Conservation (phyloP, 352 stramenopile species). For the Phytophthora rubi region DNA sequence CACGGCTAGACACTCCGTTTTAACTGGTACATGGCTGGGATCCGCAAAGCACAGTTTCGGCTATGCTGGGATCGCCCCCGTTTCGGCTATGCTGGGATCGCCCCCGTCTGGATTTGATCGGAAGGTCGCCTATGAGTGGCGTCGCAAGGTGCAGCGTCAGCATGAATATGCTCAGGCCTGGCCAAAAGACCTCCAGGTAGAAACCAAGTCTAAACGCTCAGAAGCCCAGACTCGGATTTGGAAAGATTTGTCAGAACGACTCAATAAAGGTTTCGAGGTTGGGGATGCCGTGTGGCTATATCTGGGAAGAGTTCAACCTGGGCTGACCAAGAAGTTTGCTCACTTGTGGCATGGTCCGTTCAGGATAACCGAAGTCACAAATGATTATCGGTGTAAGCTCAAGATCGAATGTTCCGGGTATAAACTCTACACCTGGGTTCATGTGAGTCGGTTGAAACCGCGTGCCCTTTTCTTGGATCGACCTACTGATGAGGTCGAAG, state of each 20-base stretch:
- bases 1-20: conserved; percentile 15
- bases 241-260: not conserved
- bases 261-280: not conserved
- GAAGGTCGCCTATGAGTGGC: conserved; percentile 7
- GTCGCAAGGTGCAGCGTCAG: conserved; percentile 7
- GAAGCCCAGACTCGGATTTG: not conserved
- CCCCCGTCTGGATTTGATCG: not conserved
- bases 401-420: not conserved
- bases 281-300: conserved; percentile 11
- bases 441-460: conserved; percentile 1
- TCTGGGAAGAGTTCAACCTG: not conserved
- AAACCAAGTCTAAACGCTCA: not conserved
- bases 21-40: conserved; percentile 32
- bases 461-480: not conserved
- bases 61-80: not conserved
- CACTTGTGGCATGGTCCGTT: conserved; percentile 16
- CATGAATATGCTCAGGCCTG: conserved; percentile 9
- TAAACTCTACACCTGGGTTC: not conserved
- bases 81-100: not conserved
- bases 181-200: conserved; percentile 1
- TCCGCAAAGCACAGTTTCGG: conserved; percentile 8
- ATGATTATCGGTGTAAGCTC: not conserved
- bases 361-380: not conserved
- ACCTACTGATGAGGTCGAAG: not conserved
- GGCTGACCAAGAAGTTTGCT: conserved; percentile 10